These are phyloP conservation scores for Aegilops sharonensis DNA, from an alignment of 176 grass and related monocot species.

Conservation along the genomic window DNA sequence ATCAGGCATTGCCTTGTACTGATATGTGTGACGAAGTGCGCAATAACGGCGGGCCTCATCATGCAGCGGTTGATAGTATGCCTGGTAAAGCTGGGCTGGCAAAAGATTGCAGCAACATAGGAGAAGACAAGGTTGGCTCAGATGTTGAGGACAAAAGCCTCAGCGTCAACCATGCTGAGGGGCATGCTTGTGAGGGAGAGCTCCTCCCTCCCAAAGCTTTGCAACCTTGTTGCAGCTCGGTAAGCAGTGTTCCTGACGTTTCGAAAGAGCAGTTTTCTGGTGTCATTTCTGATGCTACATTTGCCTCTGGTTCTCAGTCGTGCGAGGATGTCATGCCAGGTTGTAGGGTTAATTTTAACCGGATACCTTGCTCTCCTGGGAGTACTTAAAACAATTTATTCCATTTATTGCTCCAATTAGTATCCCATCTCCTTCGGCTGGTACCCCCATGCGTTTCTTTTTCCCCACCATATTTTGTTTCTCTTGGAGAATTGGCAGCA, in stretches of 20 bases:
- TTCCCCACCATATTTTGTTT: background rate
- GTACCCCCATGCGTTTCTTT: background rate
- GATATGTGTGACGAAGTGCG: background rate
- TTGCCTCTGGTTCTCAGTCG: slow-evolving; percentile 23
- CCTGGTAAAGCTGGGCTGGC: background rate
- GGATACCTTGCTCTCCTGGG: slow-evolving; percentile 44
- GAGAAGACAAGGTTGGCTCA: slow-evolving; percentile 1
- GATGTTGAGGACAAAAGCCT: background rate
- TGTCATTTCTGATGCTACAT: slow-evolving; percentile 14
- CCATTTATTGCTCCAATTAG: slow-evolving; percentile 16
- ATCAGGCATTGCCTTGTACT: background rate
- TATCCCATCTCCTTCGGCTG: background rate
- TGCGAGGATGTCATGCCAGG: slow-evolving; percentile 26
- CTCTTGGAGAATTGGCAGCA: background rate
- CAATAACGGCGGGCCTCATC: background rate
- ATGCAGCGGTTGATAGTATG: background rate
- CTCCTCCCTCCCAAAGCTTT: background rate
- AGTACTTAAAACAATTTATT: slow-evolving; percentile 45
- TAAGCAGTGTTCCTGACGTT: background rate
- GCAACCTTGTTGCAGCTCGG: background rate
- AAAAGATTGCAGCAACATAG: background rate
- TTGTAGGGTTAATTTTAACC: slow-evolving; percentile 37
- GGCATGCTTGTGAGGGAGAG: background rate
- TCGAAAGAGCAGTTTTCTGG: slow-evolving; percentile 2
- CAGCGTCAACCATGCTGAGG: background rate